Base-by-base conservation (phyloP, 106 monocot genomes). In the Dendrobium huoshanense region DNA sequence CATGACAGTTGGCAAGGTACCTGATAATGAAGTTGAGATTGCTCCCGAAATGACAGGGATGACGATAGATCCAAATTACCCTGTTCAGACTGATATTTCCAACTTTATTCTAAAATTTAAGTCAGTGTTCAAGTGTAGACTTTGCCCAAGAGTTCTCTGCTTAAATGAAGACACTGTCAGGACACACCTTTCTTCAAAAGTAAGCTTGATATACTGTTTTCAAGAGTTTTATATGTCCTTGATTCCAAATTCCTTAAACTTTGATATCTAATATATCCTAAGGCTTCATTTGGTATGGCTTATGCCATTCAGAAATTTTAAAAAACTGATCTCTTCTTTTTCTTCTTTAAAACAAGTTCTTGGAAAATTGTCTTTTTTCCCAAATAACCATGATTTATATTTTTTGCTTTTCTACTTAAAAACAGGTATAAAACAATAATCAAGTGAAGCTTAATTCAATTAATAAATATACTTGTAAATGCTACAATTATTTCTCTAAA, bases 111-210 rank as follows among this genome's bases (percentile, higher is more conserved):
- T 76, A 4, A 76, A 76, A 49, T 76, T 47, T 49, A 76, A 76
- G 76, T 76, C 76, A 24, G 49, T 49, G 8, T 76, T 76, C 19
- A 76, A 76, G 76, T 76, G 76, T 41, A 76, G 76, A 76, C 49
- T 76, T 22, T 76, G 76, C 76, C 49, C 76, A 13, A 76, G 76
- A 45, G 51, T 76, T 76, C 76, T 76, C 45, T 76, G 76, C 41
- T 76, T 76, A 76, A 76, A 76, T 51, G 76, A 76, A 49, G 41
- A 41, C 22, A 15, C 76, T 76, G 76, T 76, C 13, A 76, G 48
- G 27, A 27, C 76, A 76, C 76, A 76, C 49, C 76, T 76, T 29
- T 43, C 76, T 22, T 76, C 76, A 49, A 76, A 76, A 41, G 76
- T 76, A 76, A 25, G 49, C 25, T 76, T 27, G 20, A 43, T 70